Evolutionary conservation across 2,329 filamentous ascomycete genomes (phyloP), one percentile per base, ranked within the genome.

Genomic region (Phoma sp.): DNA sequence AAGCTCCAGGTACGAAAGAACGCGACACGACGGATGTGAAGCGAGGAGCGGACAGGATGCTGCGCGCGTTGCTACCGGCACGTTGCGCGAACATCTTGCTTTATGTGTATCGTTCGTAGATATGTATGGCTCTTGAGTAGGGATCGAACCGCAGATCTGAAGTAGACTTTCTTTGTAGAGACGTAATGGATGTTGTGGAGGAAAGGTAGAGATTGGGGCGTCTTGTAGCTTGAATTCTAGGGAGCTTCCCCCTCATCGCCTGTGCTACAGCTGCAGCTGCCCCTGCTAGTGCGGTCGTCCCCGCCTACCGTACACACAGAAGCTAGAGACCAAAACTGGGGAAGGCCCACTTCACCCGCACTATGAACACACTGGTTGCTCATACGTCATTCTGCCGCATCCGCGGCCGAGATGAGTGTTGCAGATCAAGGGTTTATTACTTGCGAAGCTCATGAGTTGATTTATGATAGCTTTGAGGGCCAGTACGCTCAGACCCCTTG

Each of bases 31-130:
- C 47, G 40, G 52, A 35, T 18, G 59, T 38, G 18, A 60, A 46
- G 39, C 47, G 53, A 35, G 61, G 55, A 11, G 59, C 59, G 39
- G 68, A 41, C 23, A 68, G 42, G 23, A 61, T 57, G 56, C 54
- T 55, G 53, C 69, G 66, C 55, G 66, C 63, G 51, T 62, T 62
- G 52, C 65, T 58, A 62, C 62, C 64, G 23, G 62, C 60, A 58
- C 67, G 70, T 39, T 67, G 71, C 42, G 68, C 46, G 49, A 75
- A 55, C 72, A 75, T 75, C 35, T 52, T 66, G 59, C 55, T 43
- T 51, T 40, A 47, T 42, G 24, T 25, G 39, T 23, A 30, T 40
- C 22, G 8, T 18, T 6, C 29, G 11, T 24, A n/a, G 32, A 8
- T 27, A 27, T 8, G 25, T 5, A 27, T 27, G 25, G 25, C 25